These are phyloP conservation scores for Argentina anserina DNA, from an alignment of 306 rosid species.

Conservation along the genomic window DNA sequence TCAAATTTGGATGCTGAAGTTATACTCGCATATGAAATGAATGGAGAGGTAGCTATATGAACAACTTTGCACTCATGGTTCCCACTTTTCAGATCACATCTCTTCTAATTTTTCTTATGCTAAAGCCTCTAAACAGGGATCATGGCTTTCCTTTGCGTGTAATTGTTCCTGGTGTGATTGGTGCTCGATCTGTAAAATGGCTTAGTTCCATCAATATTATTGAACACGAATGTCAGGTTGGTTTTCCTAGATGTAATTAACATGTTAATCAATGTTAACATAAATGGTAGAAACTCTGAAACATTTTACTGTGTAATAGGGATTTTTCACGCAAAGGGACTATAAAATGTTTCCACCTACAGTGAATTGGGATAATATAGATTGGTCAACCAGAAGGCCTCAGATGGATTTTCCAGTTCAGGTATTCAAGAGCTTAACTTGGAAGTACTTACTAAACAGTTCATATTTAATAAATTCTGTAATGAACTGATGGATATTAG, in stretches of 20 bases:
- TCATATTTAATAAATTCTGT: background rate
- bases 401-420: constrained; percentile 99
- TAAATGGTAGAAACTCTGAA: constrained; percentile 4
- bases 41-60: constrained; percentile 69
- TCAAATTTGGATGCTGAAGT: constrained; percentile 86
- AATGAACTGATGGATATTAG: background rate
- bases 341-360: constrained; percentile 95
- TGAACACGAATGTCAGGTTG: constrained; percentile 80
- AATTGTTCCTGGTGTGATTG: constrained; percentile 89
- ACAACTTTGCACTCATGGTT: constrained; percentile 12
- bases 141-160: constrained; percentile 88
- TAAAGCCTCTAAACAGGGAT: constrained; percentile 77
- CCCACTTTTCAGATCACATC: background rate
- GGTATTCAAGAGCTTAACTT: constrained; percentile 40
- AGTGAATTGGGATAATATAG: constrained; percentile 80
- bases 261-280: background rate
- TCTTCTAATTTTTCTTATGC: constrained; percentile 16
- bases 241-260: background rate
- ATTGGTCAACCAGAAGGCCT: constrained; percentile 80
- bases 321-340: constrained; percentile 94
- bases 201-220: constrained; percentile 60
- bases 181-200: constrained; percentile 97
- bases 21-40: constrained; percentile 92
- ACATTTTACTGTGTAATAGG: constrained; percentile 31
- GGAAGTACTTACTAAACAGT: background rate